Base-by-base conservation (phyloP, 495 filamentous ascomycete genomes). In the Penicillium samsonianum region DNA sequence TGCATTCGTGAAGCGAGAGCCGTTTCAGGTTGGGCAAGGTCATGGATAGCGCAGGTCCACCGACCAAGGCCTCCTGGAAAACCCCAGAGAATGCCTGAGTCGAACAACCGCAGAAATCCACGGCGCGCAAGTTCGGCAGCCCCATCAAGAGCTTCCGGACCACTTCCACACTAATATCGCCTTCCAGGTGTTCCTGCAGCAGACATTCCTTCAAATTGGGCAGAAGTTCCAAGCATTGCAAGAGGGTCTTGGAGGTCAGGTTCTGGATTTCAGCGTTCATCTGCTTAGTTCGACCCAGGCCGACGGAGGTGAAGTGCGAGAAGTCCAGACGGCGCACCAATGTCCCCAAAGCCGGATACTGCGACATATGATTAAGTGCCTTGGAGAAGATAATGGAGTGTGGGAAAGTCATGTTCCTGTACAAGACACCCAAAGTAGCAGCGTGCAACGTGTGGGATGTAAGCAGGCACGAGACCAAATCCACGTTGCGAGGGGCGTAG, bases 381-480 rank as follows among this genome's bases (percentile, higher is more conserved):
- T 96, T 96, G 63, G 85, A 87, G 73, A 92, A 96, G 68, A 93
- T 90, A 43, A 86, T 72, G 14, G 91, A 94, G 73, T 93, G 91
- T 5, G 91, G 91, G 64, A 96, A 87, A 22, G 90, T 92, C 77
- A 94, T 89, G 68, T 89, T 85, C 62, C 82, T 79, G 77, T 94
- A 94, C 38, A 96, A 82, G 42, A 90, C 90, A 44, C 81, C 82
- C 28, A 94, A 75, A 14, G 90, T 93, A 20, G 87, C 87, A 16
- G 83, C 82, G 67, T 93, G 89, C 63, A 94, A 74, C 22, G 86
- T 86, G 60, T 82, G 84, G 1, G 90, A 94, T 11, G 90, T 85
- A 30, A 93, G 76, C 37, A 96, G 75, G 61, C 91, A 83, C 11
- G 88, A 84, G 70, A 93, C 86, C 50, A 94, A 76, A 67, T 96